Percentiles rank a stretch among this genome's conserved stretches.
phyloP scores from a whole-genome alignment of 352 stramenopile genomes.

The Globisporangium iwayamae region DNA sequence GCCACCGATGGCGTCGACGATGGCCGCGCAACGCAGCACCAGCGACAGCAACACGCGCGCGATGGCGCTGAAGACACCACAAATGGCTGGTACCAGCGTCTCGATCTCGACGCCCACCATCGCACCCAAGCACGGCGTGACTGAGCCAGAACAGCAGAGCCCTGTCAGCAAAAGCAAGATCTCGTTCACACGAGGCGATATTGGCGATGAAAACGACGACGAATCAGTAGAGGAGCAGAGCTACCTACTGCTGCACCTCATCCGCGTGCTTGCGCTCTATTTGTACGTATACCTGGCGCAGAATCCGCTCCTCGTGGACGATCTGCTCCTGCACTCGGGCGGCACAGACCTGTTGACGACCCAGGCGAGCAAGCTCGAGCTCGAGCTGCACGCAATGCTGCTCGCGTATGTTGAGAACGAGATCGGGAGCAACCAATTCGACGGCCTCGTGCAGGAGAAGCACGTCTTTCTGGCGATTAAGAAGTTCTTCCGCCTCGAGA shows the following conservation, averaged over 20 bases:
- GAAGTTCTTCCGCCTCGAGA: constrained; percentile 47
- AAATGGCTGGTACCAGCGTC: background rate
- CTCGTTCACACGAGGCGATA: background rate
- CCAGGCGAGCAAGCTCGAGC: constrained; percentile 17
- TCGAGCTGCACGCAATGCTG: constrained; percentile 39
- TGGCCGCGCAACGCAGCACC: background rate
- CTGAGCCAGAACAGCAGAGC: background rate
- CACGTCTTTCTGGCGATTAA: constrained; percentile 46
- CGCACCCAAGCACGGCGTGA: background rate
- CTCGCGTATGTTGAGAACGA: constrained; percentile 41
- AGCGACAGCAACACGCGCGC: background rate
- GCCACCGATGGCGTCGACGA: constrained; percentile 2
- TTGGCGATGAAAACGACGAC: background rate
- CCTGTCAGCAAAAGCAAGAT: background rate
- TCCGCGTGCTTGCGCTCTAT: constrained; percentile 60
- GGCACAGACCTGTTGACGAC: constrained; percentile 8
- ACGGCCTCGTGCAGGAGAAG: constrained; percentile 56
- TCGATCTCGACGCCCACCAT: background rate
- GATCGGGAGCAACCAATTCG: constrained; percentile 56
- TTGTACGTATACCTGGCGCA: constrained; percentile 56
- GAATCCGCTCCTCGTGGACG: constrained; percentile 27
- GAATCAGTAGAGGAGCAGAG: constrained; percentile 15
- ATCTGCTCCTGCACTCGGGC: constrained; percentile 30
- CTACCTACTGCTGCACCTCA: constrained; percentile 50
- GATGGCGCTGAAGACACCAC: background rate